Evolutionary conservation across 2,329 filamentous ascomycete genomes (phyloP), one percentile per base, ranked within the genome.

Genomic region (Cladosporium colombiae): DNA sequence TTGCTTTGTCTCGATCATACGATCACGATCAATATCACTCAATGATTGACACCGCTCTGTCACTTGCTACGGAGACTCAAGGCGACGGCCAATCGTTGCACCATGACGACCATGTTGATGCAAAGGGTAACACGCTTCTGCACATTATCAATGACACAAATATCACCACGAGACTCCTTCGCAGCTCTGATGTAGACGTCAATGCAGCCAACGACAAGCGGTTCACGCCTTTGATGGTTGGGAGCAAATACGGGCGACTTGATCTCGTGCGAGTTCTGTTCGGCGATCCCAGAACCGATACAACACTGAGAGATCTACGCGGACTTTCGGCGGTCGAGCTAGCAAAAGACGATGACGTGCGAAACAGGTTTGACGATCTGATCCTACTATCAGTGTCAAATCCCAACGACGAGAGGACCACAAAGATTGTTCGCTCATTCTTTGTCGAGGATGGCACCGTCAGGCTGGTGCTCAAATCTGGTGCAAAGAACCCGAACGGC

Each of bases 401-500:
- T 5, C 89, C 87, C 13, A 83, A 85, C 11, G 92, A 96, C 70
- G 90, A 90, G 4, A 88, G 94, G 27, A 93, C 93, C 25, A 98
- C 95, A 0, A 92, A 92, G 1, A 93, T 98, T 0, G 95, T 99
- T 0, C 87, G 95, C 65, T 95, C 93, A 0, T 97, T 96, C 78
- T 98, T 99, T 73, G 93, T 99, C 13, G 95, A 99, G 79, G 95
- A 99, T 78, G 93, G 91, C 11, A 96, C 91, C 0, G 91, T 98
- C 61, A 89, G 95, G 49, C 88, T 98, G 57, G 92, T 99, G 18
- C 83, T 99, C 68, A 99, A 99, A 76, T 97, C 94, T 1, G 95
- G 93, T 14, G 92, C 92, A 1, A 93, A 92, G 0, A 92, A 90
- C n/a, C 85, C 87, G 27, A 87, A 89, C 68, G 88, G 91, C 63